Base-by-base conservation (phyloP, 768 basidiomycete species). In the Termitomyces sp. region DNA sequence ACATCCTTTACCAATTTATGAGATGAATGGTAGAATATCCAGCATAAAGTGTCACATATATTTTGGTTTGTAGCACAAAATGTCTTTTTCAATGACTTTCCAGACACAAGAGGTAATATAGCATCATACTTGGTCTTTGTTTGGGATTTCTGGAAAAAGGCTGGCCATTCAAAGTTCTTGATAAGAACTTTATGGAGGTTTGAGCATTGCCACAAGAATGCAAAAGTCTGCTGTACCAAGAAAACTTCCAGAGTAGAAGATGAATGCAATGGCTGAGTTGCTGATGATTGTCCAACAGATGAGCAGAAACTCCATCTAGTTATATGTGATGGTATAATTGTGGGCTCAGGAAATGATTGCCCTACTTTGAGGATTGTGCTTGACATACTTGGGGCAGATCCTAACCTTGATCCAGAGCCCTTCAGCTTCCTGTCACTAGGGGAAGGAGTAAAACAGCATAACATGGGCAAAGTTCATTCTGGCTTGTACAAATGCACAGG, bases 241-340 rank as follows among this genome's bases (percentile, higher is more conserved):
- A 15, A 36, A 20, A 12, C 36, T 53, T 2, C 37, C 37, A 8
- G 5, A 14, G 37, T 53, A 53, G 37, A 38, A 53, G 37, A 53
- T 15, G 9, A 25, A 38, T 9, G 37, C 52, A 14, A 53, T 29
- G 11, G 37, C 12, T 4, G 52, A 37, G 20, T 38, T 53, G 37
- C 20, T 14, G 25, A 53, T 37, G n/a, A 53, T 53, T 20, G 25
- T 29, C 52, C 52, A 53, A 20, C 37, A 53, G 7, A 53, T 25
- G 14, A 37, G 25, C 7, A 20, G 37, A 53, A 25, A 9, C 14
- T 98, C 8, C 79, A 98, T 32, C 83, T 96, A 63, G 79, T 98
- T 77, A 89, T 98, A 68, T 98, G 96, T 70, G 96, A 99, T 73
- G 96, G 96, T 67, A 99, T 94, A 84, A 97, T 98, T 65, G 92